These are phyloP conservation scores for Kregervanrija delftensis DNA, from an alignment of 805 yeast genomes.

Conservation along the genomic window DNA sequence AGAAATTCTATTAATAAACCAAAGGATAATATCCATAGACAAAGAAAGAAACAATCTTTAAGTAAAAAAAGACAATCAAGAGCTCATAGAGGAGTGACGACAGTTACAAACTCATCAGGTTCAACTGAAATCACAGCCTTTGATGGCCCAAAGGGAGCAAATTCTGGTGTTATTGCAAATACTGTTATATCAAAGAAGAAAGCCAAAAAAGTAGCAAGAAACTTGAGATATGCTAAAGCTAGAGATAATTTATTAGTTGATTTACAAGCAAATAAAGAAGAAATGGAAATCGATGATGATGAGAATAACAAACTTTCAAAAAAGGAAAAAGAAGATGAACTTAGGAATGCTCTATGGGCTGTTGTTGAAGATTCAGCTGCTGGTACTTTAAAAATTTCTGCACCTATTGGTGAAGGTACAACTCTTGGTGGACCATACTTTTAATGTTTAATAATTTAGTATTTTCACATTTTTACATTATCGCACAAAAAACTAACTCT, in stretches of 20 bases:
- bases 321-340: conserved; percentile 33
- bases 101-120: conserved; percentile 7
- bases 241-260: conserved; percentile 40
- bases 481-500: no score
- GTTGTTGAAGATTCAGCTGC: conserved; percentile 55
- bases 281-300: conserved; percentile 44
- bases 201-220: conserved; percentile 73
- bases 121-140: conserved; percentile 37
- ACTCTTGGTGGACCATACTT: conserved; percentile 41
- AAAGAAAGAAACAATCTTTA: conserved; percentile 42
- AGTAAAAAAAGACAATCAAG: conserved; percentile 42
- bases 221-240: conserved; percentile 51
- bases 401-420: conserved; percentile 63
- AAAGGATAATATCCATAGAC: conserved; percentile 48
- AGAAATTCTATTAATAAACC: conserved; percentile 80
- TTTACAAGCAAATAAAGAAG: conserved; percentile 40
- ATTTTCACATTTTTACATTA: no score
- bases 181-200: conserved; percentile 69
- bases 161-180: conserved; percentile 36
- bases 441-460: no score
- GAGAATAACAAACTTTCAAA: conserved; percentile 11
- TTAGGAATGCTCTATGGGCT: conserved; percentile 65
- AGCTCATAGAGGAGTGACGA: conserved; percentile 2
- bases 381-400: conserved; percentile 34
- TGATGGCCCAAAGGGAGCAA: conserved; percentile 22